Evolutionary conservation across 371 early-diverging fungal species (phyloP), one percentile per base, ranked within the genome.

Genomic region (Catenaria anguillulae): DNA sequence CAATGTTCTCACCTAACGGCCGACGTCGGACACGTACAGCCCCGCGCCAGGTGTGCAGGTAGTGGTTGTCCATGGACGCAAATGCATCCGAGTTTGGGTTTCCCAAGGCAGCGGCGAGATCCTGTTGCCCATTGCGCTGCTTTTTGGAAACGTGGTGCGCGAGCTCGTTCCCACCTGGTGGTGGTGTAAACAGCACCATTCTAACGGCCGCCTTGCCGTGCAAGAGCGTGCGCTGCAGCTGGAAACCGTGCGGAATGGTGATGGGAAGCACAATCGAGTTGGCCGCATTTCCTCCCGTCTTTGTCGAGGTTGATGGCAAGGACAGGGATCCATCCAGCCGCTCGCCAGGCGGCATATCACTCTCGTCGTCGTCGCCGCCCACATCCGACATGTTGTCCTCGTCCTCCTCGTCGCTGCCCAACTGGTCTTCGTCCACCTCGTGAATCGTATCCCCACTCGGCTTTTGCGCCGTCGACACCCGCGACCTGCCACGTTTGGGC

Each of bases 211-310:
- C 40, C 43, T 42, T 36, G 26, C 58, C 36, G 42, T 58, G 58
- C 36, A 58, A 23, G 24, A 58, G 42, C 40, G 58, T 33, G 10
- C 43, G 36, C 24, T 40, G 36, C 17, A 58, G 58, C 43, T 58
- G 58, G 58, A 58, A 58, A 13, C 58, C 58, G 42, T 58, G 34
- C 24, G 58, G 58, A 26, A 58, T 58, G 2, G 42, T 58, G 42
- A 58, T 26, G 4, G 52, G 52, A 15, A 50, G 31, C 15, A 50
- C 29, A 3, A 50, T 8, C 40, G 40, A 40, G n/a, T n/a, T n/a
- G n/a, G n/a, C n/a, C n/a, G n/a, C n/a, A n/a, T n/a, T n/a, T n/a
- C n/a, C n/a, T n/a, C n/a, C n/a, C n/a, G n/a, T n/a, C n/a, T n/a
- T n/a, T n/a, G n/a, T 37, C 8, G 37, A 4, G 8, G 37, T 4